Conservation (phyloP, 169 alveolate genomes). For the Cystoisospora suis region DNA sequence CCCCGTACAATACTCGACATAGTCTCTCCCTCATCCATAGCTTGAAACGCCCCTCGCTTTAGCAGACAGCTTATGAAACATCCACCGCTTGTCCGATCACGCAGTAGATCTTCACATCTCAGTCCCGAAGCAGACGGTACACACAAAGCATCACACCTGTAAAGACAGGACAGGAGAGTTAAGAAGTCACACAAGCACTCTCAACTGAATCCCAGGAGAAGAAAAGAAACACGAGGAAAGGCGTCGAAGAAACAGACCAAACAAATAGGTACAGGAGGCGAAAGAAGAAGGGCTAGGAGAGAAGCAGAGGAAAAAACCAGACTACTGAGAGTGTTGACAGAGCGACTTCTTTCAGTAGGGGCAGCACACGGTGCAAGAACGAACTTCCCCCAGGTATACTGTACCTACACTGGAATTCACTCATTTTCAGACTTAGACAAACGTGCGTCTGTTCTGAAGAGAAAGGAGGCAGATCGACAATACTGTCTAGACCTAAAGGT, state of each 20-base stretch:
- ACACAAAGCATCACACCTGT: conserved; percentile 47
- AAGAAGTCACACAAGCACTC: not conserved
- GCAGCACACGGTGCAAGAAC: too few relatives aligned
- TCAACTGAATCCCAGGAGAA: not conserved
- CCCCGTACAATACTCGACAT: not conserved
- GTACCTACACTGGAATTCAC: too few relatives aligned
- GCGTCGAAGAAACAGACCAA: not conserved
- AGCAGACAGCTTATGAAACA: conserved; percentile 18
- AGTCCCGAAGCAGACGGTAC: conserved; percentile 30
- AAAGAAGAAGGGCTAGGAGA: not conserved
- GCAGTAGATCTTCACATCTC: conserved; percentile 22
- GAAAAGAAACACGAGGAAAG: not conserved
- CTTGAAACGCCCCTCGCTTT: conserved; percentile 25
- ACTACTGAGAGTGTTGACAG: not conserved
- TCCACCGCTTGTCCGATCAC: not conserved
- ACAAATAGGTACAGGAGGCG: not conserved
- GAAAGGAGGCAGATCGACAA: not conserved
- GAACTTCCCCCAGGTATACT: too few relatives aligned
- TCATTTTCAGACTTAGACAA: too few relatives aligned
- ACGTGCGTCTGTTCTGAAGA: too few relatives aligned
- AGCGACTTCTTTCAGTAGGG: too few relatives aligned
- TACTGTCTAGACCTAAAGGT: not conserved
- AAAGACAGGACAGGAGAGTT: not conserved
- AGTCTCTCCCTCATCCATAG: conserved; percentile 42
- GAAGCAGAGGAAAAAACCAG: not conserved